Conservation (phyloP, 2,329 filamentous ascomycete genomes). For the Sarocladium strictum region DNA sequence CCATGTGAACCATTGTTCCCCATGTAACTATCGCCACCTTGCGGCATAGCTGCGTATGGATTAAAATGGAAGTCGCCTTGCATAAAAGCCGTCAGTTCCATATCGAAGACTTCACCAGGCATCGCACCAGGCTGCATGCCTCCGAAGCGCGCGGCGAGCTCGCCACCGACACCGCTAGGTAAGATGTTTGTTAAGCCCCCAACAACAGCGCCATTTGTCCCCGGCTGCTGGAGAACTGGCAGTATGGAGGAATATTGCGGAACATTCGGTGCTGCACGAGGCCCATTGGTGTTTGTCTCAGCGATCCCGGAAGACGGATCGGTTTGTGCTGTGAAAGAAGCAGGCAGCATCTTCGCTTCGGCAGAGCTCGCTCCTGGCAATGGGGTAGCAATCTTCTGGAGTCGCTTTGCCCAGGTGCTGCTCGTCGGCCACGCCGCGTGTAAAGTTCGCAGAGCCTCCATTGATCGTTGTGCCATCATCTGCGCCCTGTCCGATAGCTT, state of each 20-base stretch:
- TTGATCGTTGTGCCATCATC: conserved; percentile 18
- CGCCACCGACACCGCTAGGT: background rate
- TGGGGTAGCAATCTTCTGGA: conserved; percentile 17
- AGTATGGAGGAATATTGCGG: background rate
- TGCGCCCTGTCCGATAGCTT: conserved; percentile 19
- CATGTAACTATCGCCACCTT: background rate
- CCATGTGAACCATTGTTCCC: background rate
- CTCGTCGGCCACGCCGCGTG: conserved; percentile 21
- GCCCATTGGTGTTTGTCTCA: too few species aligned
- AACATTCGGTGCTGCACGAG: background rate
- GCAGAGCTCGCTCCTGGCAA: conserved; percentile 10
- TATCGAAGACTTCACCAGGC: conserved; percentile 14
- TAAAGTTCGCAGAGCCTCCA: conserved; percentile 19
- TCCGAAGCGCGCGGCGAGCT: conserved; percentile 4
- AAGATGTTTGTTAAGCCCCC: conserved; percentile 12
- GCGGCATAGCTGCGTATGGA: conserved; percentile 8
- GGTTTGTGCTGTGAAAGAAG: too few species aligned
- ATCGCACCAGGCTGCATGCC: conserved; percentile 9
- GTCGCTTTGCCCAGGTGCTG: conserved; percentile 15
- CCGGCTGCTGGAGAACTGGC: conserved; percentile 3
- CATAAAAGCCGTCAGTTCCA: conserved; percentile 13
- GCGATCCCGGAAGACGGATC: too few species aligned
- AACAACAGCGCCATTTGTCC: conserved; percentile 10
- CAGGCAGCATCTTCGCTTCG: background rate
- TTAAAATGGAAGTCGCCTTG: conserved; percentile 13